Evolutionary conservation across 2,329 filamentous ascomycete genomes (phyloP).

Genomic region (Cercospora sp.): DNA sequence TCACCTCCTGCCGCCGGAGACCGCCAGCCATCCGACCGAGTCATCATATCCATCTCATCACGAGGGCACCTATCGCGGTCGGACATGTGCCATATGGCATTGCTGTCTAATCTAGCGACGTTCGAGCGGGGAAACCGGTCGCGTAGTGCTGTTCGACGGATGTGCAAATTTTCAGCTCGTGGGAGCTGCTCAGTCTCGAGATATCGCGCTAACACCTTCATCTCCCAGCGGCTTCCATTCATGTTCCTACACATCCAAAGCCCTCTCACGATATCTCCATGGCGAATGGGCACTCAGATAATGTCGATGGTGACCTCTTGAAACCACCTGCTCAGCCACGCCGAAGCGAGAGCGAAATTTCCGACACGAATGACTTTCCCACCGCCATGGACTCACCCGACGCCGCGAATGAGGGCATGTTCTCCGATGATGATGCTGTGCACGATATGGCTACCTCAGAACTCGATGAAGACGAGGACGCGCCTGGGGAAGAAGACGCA

Average conservation of each 20-base stretch:
- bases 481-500: slow-evolving; percentile 55
- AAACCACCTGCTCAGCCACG: slow-evolving; percentile 50
- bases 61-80: slow-evolving; percentile 41
- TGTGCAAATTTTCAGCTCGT: slow-evolving; percentile 37
- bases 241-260: slow-evolving; percentile 62
- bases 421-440: slow-evolving; percentile 46
- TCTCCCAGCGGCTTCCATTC: slow-evolving; percentile 59
- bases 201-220: slow-evolving; percentile 46
- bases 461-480: slow-evolving; percentile 52
- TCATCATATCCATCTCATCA: slow-evolving; percentile 33
- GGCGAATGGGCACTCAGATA: slow-evolving; percentile 66
- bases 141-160: slow-evolving; percentile 39
- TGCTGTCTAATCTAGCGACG: slow-evolving; percentile 30
- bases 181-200: slow-evolving; percentile 32
- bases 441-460: slow-evolving; percentile 48
- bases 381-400: slow-evolving; percentile 44
- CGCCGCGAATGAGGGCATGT: slow-evolving; percentile 42
- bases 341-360: slow-evolving; percentile 73
- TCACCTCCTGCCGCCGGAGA: slow-evolving; percentile 21
- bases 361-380: slow-evolving; percentile 63
- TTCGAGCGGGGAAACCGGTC: slow-evolving; percentile 45
- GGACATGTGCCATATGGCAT: slow-evolving; percentile 39
- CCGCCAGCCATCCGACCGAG: slow-evolving; percentile 22
- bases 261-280: slow-evolving; percentile 52
- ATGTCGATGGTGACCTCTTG: slow-evolving; percentile 51